Evolutionary conservation across 2,329 filamentous ascomycete species (phyloP).

Genomic region (Penicillium vulpinum): DNA sequence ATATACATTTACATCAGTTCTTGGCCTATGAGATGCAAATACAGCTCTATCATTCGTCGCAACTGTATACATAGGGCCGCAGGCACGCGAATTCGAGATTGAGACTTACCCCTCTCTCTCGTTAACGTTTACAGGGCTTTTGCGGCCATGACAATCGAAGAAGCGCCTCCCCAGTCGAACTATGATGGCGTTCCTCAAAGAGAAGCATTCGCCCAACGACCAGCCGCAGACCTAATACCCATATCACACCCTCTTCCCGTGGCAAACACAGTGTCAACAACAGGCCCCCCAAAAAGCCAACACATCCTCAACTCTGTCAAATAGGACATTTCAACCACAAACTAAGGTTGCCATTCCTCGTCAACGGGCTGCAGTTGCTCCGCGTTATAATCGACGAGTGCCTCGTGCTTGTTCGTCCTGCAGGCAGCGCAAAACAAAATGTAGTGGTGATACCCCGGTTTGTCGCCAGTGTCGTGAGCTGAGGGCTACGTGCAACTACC

Average conservation of each 20-base stretch:
- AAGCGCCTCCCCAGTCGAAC: not conserved
- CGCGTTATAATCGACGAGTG: slow-evolving; percentile 22
- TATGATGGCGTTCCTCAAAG: not conserved
- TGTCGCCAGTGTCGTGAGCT: slow-evolving; percentile 41
- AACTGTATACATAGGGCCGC: slow-evolving; percentile 15
- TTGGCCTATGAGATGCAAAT: not conserved
- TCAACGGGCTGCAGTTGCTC: slow-evolving; percentile 23
- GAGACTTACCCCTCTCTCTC: not conserved
- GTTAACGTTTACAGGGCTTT: not conserved
- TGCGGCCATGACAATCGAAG: slow-evolving; percentile 20
- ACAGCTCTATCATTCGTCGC: slow-evolving; percentile 3
- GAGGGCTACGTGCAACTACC: slow-evolving; percentile 37
- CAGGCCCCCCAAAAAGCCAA: slow-evolving; percentile 1
- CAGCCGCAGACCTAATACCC: not conserved
- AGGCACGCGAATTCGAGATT: slow-evolving; percentile 3
- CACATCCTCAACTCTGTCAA: not conserved
- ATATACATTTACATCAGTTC: not conserved
- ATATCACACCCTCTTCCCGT: slow-evolving; percentile 8
- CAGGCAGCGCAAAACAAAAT: slow-evolving; percentile 42
- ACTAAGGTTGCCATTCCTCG: slow-evolving; percentile 35
- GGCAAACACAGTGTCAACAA: slow-evolving; percentile 8
- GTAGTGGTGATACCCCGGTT: slow-evolving; percentile 39
- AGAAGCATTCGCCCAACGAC: not conserved
- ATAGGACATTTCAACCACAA: not conserved
- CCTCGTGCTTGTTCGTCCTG: slow-evolving; percentile 41